Conservation (phyloP, 2,329 filamentous ascomycete genomes). For the Colletotrichum caudatum region DNA sequence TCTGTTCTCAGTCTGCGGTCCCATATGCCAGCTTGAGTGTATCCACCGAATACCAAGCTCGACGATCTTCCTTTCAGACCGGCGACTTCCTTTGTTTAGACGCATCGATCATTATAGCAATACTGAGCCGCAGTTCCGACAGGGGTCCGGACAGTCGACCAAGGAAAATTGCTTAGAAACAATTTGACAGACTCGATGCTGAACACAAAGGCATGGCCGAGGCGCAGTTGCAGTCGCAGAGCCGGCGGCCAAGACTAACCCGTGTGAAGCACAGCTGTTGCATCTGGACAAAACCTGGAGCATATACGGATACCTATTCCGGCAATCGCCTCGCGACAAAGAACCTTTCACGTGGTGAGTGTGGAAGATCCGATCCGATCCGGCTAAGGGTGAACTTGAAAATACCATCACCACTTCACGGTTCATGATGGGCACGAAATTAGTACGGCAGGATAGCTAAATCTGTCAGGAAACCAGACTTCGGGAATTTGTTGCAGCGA, state of each 20-base stretch:
- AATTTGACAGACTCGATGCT: background rate
- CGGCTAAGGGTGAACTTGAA: background rate
- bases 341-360: background rate
- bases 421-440: background rate
- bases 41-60: background rate
- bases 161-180: background rate
- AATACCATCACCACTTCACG: background rate
- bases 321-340: conserved; percentile 32
- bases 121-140: background rate
- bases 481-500: background rate
- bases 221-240: background rate
- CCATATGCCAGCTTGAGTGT: background rate
- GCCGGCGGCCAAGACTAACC: background rate
- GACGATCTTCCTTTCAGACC: background rate
- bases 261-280: background rate
- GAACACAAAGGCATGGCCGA: conserved; percentile 17
- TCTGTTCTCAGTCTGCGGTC: background rate
- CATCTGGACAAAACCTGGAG: background rate
- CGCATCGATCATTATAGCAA: background rate
- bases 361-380: conserved; percentile 10
- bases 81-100: background rate
- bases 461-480: no score
- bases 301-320: background rate
- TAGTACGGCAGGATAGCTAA: background rate
- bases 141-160: background rate